A percentile compares a stretch with the other conserved stretches of the same genome.
Evolutionary conservation across 257 asterid genomes (phyloP).

Genomic region (Penstemon eatonii): DNA sequence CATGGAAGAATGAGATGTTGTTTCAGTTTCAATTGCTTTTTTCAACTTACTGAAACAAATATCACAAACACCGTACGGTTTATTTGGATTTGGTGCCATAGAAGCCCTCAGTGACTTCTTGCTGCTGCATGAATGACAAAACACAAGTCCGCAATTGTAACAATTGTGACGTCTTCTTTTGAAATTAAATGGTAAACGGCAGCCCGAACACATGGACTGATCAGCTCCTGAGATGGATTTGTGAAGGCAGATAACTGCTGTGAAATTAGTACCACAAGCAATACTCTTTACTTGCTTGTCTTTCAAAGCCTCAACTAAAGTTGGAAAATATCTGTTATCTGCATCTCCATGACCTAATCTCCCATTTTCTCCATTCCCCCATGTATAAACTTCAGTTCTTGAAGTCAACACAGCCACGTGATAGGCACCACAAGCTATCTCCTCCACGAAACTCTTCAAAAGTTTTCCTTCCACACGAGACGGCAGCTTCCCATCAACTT

Average conservation of each 20-base stretch:
- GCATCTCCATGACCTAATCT: constrained; percentile 94
- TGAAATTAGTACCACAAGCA: constrained; percentile 87
- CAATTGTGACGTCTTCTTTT: constrained; percentile 95
- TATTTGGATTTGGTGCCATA: constrained; percentile 93
- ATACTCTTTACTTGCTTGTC: constrained; percentile 94
- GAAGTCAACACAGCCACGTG: constrained; percentile 90
- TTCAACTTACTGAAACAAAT: constrained; percentile 77
- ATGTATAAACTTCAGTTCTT: constrained; percentile 86
- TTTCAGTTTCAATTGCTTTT: constrained; percentile 72
- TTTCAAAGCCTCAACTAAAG: constrained; percentile 76
- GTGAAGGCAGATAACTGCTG: constrained; percentile 87
- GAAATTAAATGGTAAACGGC: constrained; percentile 85
- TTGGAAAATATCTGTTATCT: constrained; percentile 75
- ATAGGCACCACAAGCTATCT: constrained; percentile 91
- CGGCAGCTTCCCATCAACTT: constrained; percentile 84
- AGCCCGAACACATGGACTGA: constrained; percentile 95
- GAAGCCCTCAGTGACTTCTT: constrained; percentile 88
- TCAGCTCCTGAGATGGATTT: constrained; percentile 93
- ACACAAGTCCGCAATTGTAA: constrained; percentile 93
- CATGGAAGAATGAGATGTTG: constrained; percentile 64
- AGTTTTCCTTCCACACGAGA: constrained; percentile 86
- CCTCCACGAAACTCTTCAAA: constrained; percentile 78
- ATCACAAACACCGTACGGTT: constrained; percentile 90
- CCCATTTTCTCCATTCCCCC: constrained; percentile 97
- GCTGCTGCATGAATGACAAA: constrained; percentile 94